Base-by-base conservation (phyloP, 2,329 filamentous ascomycete species). In the Diatrype stigma region DNA sequence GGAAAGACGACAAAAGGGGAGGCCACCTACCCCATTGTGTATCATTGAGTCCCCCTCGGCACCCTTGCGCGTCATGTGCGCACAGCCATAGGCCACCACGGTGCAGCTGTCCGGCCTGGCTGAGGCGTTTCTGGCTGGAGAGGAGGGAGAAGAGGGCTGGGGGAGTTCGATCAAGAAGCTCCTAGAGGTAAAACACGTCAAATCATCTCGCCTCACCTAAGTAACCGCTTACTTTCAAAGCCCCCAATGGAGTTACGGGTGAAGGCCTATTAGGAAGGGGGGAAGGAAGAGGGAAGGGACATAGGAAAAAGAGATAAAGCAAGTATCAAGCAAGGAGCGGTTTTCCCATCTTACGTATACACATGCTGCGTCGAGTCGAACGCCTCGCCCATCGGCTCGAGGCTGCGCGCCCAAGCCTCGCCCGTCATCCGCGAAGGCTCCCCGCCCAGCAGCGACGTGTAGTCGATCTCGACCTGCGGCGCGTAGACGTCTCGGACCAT, bases 361-460 rank as follows among this genome's bases (percentile, higher is more conserved):
- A 65, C 17, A 48, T 66, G 64, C 52, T 65, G 63, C 22, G 50
- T 54, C 11, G 56, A 45, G 42, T 62, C 59, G 11, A 61, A 63
- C 1, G 32, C 26, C 10, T 47, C 47, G 37, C 61, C 46, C 48
- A 60, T 55, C 11, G 42, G 42, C 44, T 47, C 37, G 1, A 62
- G 50, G 28, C 38, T 50, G 30, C 54, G 48, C 12, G 55, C 53
- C 61, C 62, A 68, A 7, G 57, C 58, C n/a, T 51, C 35, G 19
- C 51, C 51, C 4, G 54, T 48, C 37, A 54, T 53, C 8, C 49
- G 48, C 21, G 52, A 49, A 3, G 62, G 61, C 19, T 59, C 26
- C 34, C 63, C 63, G 38, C 63, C 63, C 14, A 66, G 58, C 50
- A 67, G 49, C 38, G 57, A 60, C 22, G 63, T 65, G 55, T 68